Evolutionary conservation across 1,284 basidiomycete species (phyloP), one percentile per base, ranked within the genome.

Genomic region (Fomitopsis palustris): DNA sequence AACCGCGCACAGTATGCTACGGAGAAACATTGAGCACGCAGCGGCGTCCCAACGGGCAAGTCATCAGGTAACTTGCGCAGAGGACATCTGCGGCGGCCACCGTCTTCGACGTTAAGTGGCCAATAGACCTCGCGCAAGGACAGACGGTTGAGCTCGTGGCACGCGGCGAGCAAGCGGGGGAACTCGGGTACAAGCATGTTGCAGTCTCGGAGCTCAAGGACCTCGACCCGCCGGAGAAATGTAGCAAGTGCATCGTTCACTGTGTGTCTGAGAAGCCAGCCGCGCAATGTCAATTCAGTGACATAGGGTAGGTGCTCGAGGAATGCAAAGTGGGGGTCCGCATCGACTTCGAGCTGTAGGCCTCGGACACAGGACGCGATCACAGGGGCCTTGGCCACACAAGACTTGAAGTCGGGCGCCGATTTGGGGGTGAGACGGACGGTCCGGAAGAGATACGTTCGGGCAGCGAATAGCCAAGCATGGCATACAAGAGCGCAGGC

Each of bases 401-500:
- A 33, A 2, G 31, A 29, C 16, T 16, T 52, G 31, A 52, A 52
- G 2, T 23, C 49, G 17, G 49, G 10, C 2, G 41, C 10, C n/a
- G 41, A 21, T n/a, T 43, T 43, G 4, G 8, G 8, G 41, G 41
- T 43, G 41, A 43, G 41, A n/a, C 23, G n/a, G n/a, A 43, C 41
- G n/a, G 41, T 4, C 14, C 23, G 3, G 41, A 74, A 75, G 37
- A 75, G 65, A 61, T 74, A 69, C 53, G 65, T 68, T 7, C 70
- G 70, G 21, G 70, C 62, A 16, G 71, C 58, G 5, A 68, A 66
- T 27, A 70, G 62, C 72, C 72, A 75, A 2, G 64, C 54, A 57
- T 68, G 69, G 64, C 69, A 73, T n/a, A 70, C 70, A 9, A 74
- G 63, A 49, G 67, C 69, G 61, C 72, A 74, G 0, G 67, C 49